Evolutionary conservation across 352 stramenopile species (phyloP).

Genomic region (Globisporangium paroecandrum): DNA sequence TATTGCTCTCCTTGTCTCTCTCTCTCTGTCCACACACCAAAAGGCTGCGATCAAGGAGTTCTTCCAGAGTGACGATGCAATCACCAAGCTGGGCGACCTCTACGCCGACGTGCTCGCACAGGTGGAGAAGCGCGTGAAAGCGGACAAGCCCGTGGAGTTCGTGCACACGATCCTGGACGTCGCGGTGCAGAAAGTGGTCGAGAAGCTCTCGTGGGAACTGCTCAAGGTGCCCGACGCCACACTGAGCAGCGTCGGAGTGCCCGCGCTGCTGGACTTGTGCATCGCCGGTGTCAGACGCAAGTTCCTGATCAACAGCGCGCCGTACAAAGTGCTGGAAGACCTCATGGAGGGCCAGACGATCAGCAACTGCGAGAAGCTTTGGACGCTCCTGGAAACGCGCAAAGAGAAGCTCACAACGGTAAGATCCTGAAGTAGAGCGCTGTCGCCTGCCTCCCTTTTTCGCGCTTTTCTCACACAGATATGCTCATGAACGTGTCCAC

Average conservation of each 20-base stretch:
- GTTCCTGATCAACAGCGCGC: conserved; percentile 62
- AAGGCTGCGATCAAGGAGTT: conserved; percentile 61
- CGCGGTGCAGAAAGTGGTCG: conserved; percentile 78
- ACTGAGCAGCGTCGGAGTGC: conserved; percentile 52
- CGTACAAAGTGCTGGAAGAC: conserved; percentile 85
- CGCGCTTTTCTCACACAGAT: not conserved
- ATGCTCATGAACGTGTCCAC: not conserved
- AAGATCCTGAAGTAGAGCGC: not conserved
- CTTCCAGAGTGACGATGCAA: conserved; percentile 49
- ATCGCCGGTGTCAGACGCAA: conserved; percentile 71
- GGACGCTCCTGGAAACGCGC: conserved; percentile 75
- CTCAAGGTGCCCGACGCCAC: conserved; percentile 57
- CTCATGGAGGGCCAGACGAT: conserved; percentile 87
- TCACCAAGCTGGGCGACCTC: conserved; percentile 46
- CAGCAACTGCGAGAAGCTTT: conserved; percentile 81
- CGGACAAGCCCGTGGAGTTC: conserved; percentile 35
- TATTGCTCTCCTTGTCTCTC: conserved; percentile 10
- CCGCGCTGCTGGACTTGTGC: conserved; percentile 73
- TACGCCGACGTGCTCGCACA: conserved; percentile 32
- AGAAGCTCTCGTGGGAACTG: conserved; percentile 74
- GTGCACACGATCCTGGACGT: conserved; percentile 69
- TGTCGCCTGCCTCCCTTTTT: not conserved
- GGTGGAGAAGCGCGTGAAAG: conserved; percentile 30
- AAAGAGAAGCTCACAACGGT: conserved; percentile 71
- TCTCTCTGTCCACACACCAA: not conserved